phyloP scores from a whole-genome alignment of 2,329 filamentous ascomycete genomes.

The Colletotrichum caudatum region DNA sequence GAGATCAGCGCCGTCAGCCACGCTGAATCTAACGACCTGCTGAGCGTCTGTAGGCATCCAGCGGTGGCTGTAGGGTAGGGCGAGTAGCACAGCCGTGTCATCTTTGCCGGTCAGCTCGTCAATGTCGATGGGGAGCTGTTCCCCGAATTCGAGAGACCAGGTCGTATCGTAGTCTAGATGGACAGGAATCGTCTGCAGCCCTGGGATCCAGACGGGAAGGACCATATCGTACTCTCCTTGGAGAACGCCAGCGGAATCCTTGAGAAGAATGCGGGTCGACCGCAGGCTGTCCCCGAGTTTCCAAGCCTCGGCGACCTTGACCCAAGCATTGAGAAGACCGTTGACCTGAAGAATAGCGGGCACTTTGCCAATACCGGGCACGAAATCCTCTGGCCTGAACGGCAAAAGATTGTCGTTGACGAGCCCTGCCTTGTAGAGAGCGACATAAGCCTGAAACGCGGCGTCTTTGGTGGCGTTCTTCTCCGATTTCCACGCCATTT shows the following conservation, averaged over 20 bases:
- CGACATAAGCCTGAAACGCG: constrained; percentile 82
- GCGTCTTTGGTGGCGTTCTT: constrained; percentile 82
- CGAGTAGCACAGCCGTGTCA: constrained; percentile 60
- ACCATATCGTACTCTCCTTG: constrained; percentile 57
- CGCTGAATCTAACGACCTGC: constrained; percentile 59
- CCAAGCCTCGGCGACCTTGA: constrained; percentile 58
- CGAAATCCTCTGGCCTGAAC: constrained; percentile 56
- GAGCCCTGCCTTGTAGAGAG: constrained; percentile 76
- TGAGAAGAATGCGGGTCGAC: constrained; percentile 34
- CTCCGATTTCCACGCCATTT: constrained; percentile 75
- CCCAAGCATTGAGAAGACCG: constrained; percentile 61
- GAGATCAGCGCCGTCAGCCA: constrained; percentile 45
- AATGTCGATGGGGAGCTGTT: constrained; percentile 36
- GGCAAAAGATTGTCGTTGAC: constrained; percentile 85
- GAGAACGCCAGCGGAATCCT: constrained; percentile 47
- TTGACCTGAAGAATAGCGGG: constrained; percentile 52
- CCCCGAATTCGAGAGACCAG: constrained; percentile 54
- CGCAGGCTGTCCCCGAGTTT: constrained; percentile 48
- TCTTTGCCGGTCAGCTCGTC: constrained; percentile 48
- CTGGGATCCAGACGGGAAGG: constrained; percentile 58
- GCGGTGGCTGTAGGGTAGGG: constrained; percentile 62
- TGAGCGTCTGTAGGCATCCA: constrained; percentile 54
- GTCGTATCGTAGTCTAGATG: constrained; percentile 53
- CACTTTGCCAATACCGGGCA: constrained; percentile 54
- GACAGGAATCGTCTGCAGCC: constrained; percentile 53